Conservation (phyloP, 1,139 yeast species). For the Blastobotrys petasosporus region DNA sequence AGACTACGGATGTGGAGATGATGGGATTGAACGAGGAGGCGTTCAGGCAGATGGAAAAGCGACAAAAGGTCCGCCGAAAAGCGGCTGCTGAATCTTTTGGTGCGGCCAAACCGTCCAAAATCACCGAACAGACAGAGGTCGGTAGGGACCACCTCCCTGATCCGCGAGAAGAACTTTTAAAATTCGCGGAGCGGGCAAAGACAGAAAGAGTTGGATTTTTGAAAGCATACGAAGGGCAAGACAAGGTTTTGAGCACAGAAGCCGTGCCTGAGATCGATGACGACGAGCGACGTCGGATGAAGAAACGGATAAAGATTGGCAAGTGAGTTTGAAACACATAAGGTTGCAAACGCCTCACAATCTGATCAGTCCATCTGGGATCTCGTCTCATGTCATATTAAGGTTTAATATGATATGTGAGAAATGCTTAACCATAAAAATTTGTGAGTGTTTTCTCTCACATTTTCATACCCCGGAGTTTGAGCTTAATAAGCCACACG, state of each 20-base stretch:
- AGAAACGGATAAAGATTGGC: constrained; percentile 1
- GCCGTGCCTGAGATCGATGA: background rate
- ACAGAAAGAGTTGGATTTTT: constrained; percentile 10
- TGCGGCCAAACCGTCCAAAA: constrained; percentile 11
- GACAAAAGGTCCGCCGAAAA: constrained; percentile 11
- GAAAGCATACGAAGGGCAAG: constrained; percentile 4
- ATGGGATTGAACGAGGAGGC: constrained; percentile 26
- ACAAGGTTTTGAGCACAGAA: background rate
- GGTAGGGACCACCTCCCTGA: constrained; percentile 19
- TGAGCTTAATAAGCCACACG: no score
- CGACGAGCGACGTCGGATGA: background rate
- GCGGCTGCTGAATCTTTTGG: constrained; percentile 1
- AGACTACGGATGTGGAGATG: constrained; percentile 30
- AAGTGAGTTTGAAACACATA: background rate
- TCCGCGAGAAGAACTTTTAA: constrained; percentile 36
- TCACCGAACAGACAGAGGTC: background rate
- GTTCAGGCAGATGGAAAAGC: constrained; percentile 13
- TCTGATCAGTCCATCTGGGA: no score
- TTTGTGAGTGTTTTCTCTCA: no score
- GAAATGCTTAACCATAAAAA: no score
- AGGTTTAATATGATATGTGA: background rate
- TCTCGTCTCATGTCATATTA: no score
- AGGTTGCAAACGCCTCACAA: no score
- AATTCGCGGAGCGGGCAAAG: constrained; percentile 33
- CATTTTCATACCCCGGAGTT: no score